Percentiles rank a stretch among this genome's conserved stretches.
Conservation (phyloP, 371 early-diverging fungal genomes). For the Mortierella sp. region DNA sequence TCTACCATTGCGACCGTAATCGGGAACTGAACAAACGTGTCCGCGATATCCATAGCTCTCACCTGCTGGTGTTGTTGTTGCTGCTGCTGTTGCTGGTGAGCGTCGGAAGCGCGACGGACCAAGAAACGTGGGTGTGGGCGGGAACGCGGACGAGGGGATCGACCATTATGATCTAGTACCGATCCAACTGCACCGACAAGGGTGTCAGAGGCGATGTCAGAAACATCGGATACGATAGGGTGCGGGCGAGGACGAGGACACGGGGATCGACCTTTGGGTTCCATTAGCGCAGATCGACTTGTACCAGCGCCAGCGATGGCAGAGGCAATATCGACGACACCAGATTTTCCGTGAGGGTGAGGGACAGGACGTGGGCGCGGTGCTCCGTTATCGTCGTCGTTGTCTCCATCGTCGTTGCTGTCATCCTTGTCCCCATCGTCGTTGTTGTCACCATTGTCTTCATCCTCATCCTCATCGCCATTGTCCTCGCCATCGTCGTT, state of each 20-base stretch:
- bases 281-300: neutral
- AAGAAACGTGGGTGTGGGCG: neutral
- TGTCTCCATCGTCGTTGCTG: neutral
- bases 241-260: neutral
- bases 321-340: neutral
- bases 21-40: constrained; percentile 5
- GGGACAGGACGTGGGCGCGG: neutral
- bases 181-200: too few species aligned
- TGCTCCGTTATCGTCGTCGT: neutral
- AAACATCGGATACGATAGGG: too few species aligned
- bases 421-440: neutral
- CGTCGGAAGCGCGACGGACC: neutral
- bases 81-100: neutral
- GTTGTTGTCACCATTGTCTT: neutral
- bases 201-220: too few species aligned
- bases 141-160: neutral
- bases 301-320: too few species aligned
- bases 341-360: neutral
- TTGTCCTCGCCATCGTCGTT: neutral
- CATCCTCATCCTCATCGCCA: neutral
- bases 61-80: neutral
- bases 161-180: too few species aligned
- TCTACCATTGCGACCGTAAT: constrained; percentile 38
- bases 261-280: neutral
- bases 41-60: neutral